Evolutionary conservation across 805 yeast species (phyloP), one percentile per base, ranked within the genome.

Genomic region (Pichia occidentalis): DNA sequence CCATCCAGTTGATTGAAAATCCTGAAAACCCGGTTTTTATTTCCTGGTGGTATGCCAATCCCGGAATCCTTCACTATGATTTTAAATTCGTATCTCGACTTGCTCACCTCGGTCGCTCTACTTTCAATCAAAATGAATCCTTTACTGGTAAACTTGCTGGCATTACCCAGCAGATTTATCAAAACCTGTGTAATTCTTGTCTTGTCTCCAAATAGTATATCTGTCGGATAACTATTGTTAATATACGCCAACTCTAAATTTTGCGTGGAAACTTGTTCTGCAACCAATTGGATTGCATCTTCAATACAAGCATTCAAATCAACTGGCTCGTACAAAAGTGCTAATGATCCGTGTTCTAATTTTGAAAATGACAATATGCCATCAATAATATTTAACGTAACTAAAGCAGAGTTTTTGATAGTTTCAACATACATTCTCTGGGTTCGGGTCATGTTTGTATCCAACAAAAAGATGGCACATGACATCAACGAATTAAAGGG

Each of bases 1-100:
- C 74, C 74, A 48, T 72, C 78, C n/a, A 70, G 76, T 53, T 73
- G 78, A 29, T 71, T 65, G 45, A 72, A 72, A 4, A 75, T 74
- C 5, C 71, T 66, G 49, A 72, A 72, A 4, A 72, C 67, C 51
- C 67, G 70, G 29, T 57, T 52, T n/a, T 62, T 51, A 13, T 12
- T 34, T 31, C 56, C 62, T 24, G 57, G 55, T 3, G 75, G 72
- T 23, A 73, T 72, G 1, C 78, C 78, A 34, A 72, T 72, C 7
- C 78, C 79, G 0, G 77, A 67, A 45, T 73, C 78, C 24, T 61
- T 54, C 12, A 72, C 75, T 2, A 56, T 46, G 4, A 72, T 50
- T 6, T 46, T 45, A 35, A 70, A 54, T 36, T 67, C 71, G 33
- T 60, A 65, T 13, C 72, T 47, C 20, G 59, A 61, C 4, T 63